phyloP scores from a whole-genome alignment of 345 rosid species.

The Laguncularia racemosa region DNA sequence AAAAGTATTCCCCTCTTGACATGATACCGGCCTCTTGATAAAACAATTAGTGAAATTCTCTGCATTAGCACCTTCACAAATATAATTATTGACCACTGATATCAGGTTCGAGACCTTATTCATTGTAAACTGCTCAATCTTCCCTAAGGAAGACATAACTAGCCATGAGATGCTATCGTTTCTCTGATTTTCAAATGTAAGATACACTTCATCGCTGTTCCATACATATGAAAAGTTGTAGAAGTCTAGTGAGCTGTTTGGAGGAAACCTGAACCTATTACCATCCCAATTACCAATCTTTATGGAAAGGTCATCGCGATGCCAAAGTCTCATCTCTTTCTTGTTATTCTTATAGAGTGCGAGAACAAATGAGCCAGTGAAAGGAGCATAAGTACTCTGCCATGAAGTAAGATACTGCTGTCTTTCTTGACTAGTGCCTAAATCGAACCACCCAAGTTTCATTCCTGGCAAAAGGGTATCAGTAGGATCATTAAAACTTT shows the following conservation, averaged over 20 bases:
- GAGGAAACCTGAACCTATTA: background rate
- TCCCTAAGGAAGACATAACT: conserved; percentile 8
- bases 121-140: conserved; percentile 8
- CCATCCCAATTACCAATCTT: conserved; percentile 13
- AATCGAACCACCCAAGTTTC: conserved; percentile 8
- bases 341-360: background rate
- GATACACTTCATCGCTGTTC: background rate
- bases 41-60: conserved; percentile 3
- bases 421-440: background rate
- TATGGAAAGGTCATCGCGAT: background rate
- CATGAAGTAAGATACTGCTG: conserved; percentile 1
- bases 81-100: background rate
- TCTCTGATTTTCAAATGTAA: background rate
- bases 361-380: background rate
- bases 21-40: background rate
- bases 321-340: background rate
- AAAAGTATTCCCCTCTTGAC: conserved; percentile 4
- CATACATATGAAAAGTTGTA: conserved; percentile 10
- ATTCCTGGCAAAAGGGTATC: conserved; percentile 7
- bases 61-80: background rate
- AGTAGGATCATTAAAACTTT: conserved; percentile 6
- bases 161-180: conserved; percentile 9
- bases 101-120: conserved; percentile 1
- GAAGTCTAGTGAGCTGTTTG: conserved; percentile 1
- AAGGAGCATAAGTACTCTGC: conserved; percentile 5